These are phyloP conservation scores for Pseudogymnoascus destructans DNA, from an alignment of 2,329 filamentous ascomycete genomes.

Conservation along the genomic window DNA sequence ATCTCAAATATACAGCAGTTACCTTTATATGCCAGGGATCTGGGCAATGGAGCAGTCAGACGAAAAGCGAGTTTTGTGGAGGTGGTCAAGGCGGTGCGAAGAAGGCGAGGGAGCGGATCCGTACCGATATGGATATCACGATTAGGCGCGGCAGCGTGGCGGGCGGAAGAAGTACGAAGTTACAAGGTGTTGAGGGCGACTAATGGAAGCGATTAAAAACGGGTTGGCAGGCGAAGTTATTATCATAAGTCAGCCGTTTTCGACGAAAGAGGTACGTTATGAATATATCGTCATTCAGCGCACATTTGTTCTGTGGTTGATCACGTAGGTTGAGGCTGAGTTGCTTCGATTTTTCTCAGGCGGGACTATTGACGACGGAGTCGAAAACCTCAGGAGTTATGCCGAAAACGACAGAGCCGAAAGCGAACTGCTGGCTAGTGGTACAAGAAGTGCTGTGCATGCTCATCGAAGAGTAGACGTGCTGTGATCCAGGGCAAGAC, in stretches of 20 bases:
- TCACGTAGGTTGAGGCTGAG: conserved; percentile 17
- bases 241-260: conserved; percentile 1
- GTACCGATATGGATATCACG: conserved; percentile 3
- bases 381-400: conserved; percentile 22
- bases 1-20: not conserved
- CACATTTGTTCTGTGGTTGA: conserved; percentile 10
- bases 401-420: conserved; percentile 23
- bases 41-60: conserved; percentile 5
- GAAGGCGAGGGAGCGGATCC: conserved; percentile 2
- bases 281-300: conserved; percentile 9
- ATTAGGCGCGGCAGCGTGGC: conserved; percentile 2
- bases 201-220: not conserved
- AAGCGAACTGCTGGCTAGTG: conserved; percentile 26
- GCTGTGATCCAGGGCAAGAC: conserved; percentile 24
- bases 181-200: conserved; percentile 8
- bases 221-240: conserved; percentile 7
- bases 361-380: conserved; percentile 26
- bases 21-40: not conserved
- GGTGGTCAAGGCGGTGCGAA: not conserved
- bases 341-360: conserved; percentile 24
- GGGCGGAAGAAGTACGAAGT: conserved; percentile 6
- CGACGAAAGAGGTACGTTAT: conserved; percentile 3
- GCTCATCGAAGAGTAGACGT: conserved; percentile 25
- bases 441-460: conserved; percentile 27
- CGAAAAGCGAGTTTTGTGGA: not conserved